Conservation (phyloP, 148 eudicot genomes). For the Arctostaphylos glauca region DNA sequence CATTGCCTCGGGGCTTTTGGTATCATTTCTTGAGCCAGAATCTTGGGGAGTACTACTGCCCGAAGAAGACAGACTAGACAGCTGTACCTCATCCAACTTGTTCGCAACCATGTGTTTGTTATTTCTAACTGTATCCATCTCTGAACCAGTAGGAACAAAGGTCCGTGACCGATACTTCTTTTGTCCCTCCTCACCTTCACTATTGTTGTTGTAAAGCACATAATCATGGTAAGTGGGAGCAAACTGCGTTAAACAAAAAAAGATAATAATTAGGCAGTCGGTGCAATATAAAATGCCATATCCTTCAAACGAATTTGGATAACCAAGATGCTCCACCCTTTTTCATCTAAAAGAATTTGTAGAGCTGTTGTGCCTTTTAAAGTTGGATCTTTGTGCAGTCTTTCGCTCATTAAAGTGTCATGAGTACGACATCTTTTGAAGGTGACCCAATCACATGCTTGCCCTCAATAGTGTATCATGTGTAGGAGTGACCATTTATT, state of each 20-base stretch:
- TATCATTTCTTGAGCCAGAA: slow-evolving; percentile 18
- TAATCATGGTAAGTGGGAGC: slow-evolving; percentile 98
- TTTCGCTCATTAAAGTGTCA: neutral
- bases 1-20: slow-evolving; percentile 41
- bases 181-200: slow-evolving; percentile 79
- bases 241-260: slow-evolving; percentile 51
- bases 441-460: neutral
- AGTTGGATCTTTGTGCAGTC: neutral
- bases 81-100: slow-evolving; percentile 65
- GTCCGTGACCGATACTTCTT: slow-evolving; percentile 83
- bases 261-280: neutral
- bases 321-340: neutral
- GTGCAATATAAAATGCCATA: neutral
- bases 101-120: slow-evolving; percentile 51
- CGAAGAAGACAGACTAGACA: slow-evolving; percentile 63
- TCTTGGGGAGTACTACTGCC: slow-evolving; percentile 42
- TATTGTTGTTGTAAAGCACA: slow-evolving; percentile 86
- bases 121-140: slow-evolving; percentile 86
- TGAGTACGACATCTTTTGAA: neutral
- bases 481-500: neutral
- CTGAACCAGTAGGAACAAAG: slow-evolving; percentile 92
- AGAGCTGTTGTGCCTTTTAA: neutral
- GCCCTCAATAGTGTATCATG: neutral
- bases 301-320: neutral
- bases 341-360: neutral